phyloP scores from a whole-genome alignment of 768 basidiomycete genomes.

The Psilocybe sp. region DNA sequence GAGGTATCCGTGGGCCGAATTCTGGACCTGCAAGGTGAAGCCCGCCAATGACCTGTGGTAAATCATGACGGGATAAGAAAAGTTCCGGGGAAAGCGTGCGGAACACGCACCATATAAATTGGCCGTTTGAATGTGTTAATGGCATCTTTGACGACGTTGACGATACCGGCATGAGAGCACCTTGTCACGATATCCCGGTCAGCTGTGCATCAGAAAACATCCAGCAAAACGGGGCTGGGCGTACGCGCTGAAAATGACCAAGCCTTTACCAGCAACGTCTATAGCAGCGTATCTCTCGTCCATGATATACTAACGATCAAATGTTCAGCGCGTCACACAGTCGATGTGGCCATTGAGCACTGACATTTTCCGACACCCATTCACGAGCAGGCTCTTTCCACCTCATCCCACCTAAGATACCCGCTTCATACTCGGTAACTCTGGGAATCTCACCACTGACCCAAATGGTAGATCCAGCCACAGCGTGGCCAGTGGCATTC shows the following conservation, averaged over 20 bases:
- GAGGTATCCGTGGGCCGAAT: constrained; percentile 55
- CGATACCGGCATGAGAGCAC: constrained; percentile 75
- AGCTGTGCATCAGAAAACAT: background rate
- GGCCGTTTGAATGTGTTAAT: constrained; percentile 60
- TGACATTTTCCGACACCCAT: constrained; percentile 41
- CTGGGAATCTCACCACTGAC: constrained; percentile 83
- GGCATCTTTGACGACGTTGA: constrained; percentile 78
- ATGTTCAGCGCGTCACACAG: background rate
- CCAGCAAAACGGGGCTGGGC: constrained; percentile 18
- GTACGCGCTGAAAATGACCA: constrained; percentile 82
- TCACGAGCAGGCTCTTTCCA: constrained; percentile 38
- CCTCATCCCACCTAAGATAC: constrained; percentile 63
- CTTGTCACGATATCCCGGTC: constrained; percentile 16
- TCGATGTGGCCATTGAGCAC: constrained; percentile 27
- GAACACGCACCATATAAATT: constrained; percentile 62
- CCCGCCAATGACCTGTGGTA: constrained; percentile 67
- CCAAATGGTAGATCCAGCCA: constrained; percentile 63
- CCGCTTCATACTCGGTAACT: constrained; percentile 63
- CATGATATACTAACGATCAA: constrained; percentile 58
- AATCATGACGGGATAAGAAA: background rate
- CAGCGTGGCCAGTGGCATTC: constrained; percentile 58
- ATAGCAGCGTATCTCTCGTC: constrained; percentile 79
- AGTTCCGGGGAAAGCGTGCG: background rate
- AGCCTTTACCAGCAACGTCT: constrained; percentile 78
- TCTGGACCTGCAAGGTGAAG: constrained; percentile 80